Conservation (phyloP, 169 alveolate species). For the Babesia gibsoni region DNA sequence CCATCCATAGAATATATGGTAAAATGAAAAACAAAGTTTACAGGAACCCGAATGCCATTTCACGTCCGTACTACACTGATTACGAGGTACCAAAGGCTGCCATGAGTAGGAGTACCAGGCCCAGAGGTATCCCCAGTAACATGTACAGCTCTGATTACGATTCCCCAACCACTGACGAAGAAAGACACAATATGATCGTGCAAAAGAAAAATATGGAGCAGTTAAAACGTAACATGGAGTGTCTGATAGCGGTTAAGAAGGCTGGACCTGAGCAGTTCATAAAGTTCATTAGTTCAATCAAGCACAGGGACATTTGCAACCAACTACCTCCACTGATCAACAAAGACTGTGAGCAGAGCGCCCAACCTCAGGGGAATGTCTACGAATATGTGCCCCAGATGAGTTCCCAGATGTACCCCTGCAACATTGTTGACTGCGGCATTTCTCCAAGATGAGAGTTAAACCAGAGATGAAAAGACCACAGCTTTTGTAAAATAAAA, state of each 20-base stretch:
- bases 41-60: neutral
- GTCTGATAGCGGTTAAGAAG: constrained; percentile 3
- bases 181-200: neutral
- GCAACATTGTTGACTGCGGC: constrained; percentile 12
- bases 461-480: neutral
- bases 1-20: constrained; percentile 46
- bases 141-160: neutral
- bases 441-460: neutral
- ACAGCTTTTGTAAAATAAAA: neutral
- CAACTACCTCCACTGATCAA: neutral
- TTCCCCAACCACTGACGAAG: neutral
- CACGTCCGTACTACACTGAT: neutral
- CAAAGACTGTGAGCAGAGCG: neutral
- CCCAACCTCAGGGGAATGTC: neutral
- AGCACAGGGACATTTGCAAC: neutral
- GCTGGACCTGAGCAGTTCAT: constrained; percentile 7
- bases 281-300: constrained; percentile 14
- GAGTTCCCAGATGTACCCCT: constrained; percentile 6
- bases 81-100: neutral
- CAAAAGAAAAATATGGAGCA: neutral
- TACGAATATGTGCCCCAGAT: constrained; percentile 20
- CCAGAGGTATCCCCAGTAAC: neutral
- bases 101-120: neutral
- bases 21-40: constrained; percentile 5
- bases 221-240: constrained; percentile 14